Evolutionary conservation across 1,284 basidiomycete genomes (phyloP).

Genomic region (Leccinum pachyderme): DNA sequence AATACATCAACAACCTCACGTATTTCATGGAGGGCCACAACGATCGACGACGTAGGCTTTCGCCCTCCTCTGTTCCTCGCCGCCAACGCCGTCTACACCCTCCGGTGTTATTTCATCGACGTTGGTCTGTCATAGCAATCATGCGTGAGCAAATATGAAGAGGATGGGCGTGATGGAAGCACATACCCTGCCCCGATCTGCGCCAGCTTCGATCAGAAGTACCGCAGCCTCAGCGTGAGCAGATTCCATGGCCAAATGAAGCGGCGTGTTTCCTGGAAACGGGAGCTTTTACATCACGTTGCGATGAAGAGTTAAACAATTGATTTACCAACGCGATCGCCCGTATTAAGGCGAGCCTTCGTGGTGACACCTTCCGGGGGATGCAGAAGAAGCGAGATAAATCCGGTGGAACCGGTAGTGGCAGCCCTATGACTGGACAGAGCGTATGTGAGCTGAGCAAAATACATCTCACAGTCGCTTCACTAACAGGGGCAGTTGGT

Average conservation of each 20-base stretch:
- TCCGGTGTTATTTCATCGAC: conserved; percentile 82
- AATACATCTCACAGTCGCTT: background rate
- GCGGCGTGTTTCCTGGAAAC: conserved; percentile 81
- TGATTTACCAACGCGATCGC: conserved; percentile 75
- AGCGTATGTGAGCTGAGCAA: conserved; percentile 4
- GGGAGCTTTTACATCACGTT: background rate
- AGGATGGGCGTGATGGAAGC: background rate
- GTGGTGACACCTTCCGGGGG: conserved; percentile 64
- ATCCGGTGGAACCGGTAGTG: conserved; percentile 88
- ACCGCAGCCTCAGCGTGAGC: conserved; percentile 90
- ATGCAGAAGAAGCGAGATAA: conserved; percentile 77
- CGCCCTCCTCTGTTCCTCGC: conserved; percentile 71
- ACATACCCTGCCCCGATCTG: conserved; percentile 82
- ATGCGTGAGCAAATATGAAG: conserved; percentile 12
- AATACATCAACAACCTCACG: background rate
- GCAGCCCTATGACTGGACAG: conserved; percentile 80
- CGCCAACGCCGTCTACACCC: conserved; percentile 79
- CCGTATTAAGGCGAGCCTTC: conserved; percentile 84
- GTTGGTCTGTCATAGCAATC: conserved; percentile 58
- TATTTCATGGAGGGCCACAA: conserved; percentile 48
- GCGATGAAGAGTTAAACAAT: background rate
- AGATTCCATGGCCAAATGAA: conserved; percentile 96
- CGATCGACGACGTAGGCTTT: conserved; percentile 70
- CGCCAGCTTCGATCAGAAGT: conserved; percentile 87
- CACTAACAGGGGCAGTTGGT: conserved; percentile 82